Conservation (phyloP, 352 stramenopile species). For the Pythium coloratum region DNA sequence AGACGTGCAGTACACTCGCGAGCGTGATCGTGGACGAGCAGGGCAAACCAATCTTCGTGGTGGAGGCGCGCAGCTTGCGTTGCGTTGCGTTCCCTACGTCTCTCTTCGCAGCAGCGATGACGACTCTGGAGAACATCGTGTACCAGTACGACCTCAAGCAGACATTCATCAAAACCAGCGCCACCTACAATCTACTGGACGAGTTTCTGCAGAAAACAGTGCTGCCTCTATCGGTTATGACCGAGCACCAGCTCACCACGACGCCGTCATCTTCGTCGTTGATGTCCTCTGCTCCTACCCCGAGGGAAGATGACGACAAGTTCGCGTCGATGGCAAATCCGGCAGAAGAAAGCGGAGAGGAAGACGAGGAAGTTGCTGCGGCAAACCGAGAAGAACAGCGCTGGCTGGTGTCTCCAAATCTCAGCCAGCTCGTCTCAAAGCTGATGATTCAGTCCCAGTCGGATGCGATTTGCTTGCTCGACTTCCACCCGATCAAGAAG, state of each 20-base stretch:
- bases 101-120: slow-evolving; percentile 52
- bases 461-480: slow-evolving; percentile 48
- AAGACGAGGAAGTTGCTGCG: slow-evolving; percentile 21
- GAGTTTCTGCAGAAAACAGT: slow-evolving; percentile 40
- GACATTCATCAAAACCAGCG: slow-evolving; percentile 31
- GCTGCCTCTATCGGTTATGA: slow-evolving; percentile 29
- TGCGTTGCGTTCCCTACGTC: slow-evolving; percentile 49
- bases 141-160: slow-evolving; percentile 64
- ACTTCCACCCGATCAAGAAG: slow-evolving; percentile 43
- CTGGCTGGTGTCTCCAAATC: slow-evolving; percentile 37
- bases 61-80: slow-evolving; percentile 53
- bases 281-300: not conserved
- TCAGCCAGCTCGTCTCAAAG: slow-evolving; percentile 33
- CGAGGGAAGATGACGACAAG: slow-evolving; percentile 6
- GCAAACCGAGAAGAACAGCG: slow-evolving; percentile 29
- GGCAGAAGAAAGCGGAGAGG: slow-evolving; percentile 22
- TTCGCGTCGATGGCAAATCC: not conserved
- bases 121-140: slow-evolving; percentile 65
- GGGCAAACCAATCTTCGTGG: slow-evolving; percentile 51
- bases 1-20: slow-evolving; percentile 33
- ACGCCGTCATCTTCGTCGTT: slow-evolving; percentile 19
- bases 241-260: slow-evolving; percentile 26
- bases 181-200: slow-evolving; percentile 37
- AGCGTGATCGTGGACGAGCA: slow-evolving; percentile 50
- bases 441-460: slow-evolving; percentile 30